Evolutionary conservation across 1,284 basidiomycete genomes (phyloP).

Genomic region (Rhodotorula sp.): DNA sequence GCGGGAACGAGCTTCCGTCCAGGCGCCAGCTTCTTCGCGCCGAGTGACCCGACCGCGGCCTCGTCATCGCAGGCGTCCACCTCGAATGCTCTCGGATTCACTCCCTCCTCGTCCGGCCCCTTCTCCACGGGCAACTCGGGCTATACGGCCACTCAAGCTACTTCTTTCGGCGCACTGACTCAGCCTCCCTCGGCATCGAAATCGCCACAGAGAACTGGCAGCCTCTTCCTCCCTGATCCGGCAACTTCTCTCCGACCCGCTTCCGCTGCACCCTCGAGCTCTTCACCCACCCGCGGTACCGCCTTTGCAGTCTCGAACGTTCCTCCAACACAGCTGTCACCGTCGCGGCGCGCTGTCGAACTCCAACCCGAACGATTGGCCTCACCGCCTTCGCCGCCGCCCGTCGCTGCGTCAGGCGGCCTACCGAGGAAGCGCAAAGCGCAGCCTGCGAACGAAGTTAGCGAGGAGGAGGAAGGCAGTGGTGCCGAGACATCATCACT

Average conservation of each 20-base stretch:
- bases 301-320: conserved; percentile 4
- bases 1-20: not conserved
- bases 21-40: conserved; percentile 2
- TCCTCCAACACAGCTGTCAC: not conserved
- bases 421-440: not conserved
- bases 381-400: not conserved
- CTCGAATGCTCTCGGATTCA: not conserved
- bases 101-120: conserved; percentile 1
- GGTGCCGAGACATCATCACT: not conserved
- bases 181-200: not conserved
- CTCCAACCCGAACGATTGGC: not conserved
- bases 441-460: not conserved
- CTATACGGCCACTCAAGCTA: conserved; percentile 7
- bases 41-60: conserved; percentile 6
- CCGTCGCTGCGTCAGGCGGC: not conserved
- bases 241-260: not conserved
- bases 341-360: not conserved
- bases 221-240: not conserved
- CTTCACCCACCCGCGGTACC: conserved; percentile 4
- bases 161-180: conserved; percentile 6
- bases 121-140: not conserved
- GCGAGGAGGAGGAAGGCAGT: not conserved
- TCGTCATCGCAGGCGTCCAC: not conserved
- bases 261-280: not conserved
- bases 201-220: not conserved